Evolutionary conservation across 306 rosid genomes (phyloP), one percentile per base, ranked within the genome.

Genomic region (Quercus agrifolia): DNA sequence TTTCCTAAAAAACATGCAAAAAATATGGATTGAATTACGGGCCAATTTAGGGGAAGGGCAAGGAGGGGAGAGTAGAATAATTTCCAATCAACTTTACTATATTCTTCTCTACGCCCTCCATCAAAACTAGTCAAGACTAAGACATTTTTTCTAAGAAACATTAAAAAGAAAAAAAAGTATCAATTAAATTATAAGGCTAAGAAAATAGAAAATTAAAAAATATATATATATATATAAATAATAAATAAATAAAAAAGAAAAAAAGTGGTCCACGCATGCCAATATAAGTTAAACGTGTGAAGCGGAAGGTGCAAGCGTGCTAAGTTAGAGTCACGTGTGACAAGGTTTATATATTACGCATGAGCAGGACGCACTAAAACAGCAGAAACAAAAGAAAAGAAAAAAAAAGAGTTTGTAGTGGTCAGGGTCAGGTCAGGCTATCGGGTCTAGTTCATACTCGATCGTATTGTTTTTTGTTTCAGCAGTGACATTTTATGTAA

Each of bases 231-330:
- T 6, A 38, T 38, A 38, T 7, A 38, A 7, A 38, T 10, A 10
- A 49, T 49, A 3, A 56, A 56, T 15, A 56, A 56, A 2, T 11
- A 6, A 21, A 8, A 9, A 11, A 3, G 11, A 10, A 59, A 9
- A 23, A 21, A 59, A 18, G 89, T 86, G 86, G 86, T 79, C 89
- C 87, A 81, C 89, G 93, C 93, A 89, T 89, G 93, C 83, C 82
- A 71, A 87, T 23, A 28, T 59, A 20, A 20, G 61, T 68, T n/a
- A 58, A 61, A 74, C 33, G 78, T 30, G 83, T 58, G 76, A 70
- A 74, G 51, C 20, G 62, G 30, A 38, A 55, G 56, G 23, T 27
- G 31, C 56, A 77, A 80, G 88, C 88, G 88, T 86, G 83, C 86
- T 19, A 4, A 61, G 84, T 4, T 78, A 49, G 46, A 73, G 85